These are phyloP conservation scores for Trichosanthes cucumerina DNA, from an alignment of 306 rosid species.

Conservation along the genomic window DNA sequence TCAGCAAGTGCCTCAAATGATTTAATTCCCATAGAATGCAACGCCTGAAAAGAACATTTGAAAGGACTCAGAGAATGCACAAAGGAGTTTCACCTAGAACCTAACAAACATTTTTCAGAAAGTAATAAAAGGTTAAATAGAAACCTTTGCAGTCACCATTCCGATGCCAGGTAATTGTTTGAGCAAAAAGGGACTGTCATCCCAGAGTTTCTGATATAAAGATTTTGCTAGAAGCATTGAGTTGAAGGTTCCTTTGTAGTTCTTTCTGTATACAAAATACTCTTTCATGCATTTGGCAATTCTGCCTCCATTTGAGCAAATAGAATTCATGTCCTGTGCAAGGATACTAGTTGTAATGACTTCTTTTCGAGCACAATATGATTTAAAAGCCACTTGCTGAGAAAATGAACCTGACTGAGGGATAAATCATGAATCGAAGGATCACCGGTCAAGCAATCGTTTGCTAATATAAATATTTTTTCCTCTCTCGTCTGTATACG, in stretches of 20 bases:
- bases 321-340: constrained; percentile 74
- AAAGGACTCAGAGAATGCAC: constrained; percentile 6
- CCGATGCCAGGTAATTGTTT: constrained; percentile 98
- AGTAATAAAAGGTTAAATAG: constrained; percentile 12
- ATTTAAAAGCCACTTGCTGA: constrained; percentile 15
- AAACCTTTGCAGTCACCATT: constrained; percentile 94
- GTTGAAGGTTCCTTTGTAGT: constrained; percentile 65
- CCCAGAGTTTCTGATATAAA: constrained; percentile 88
- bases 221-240: constrained; percentile 80
- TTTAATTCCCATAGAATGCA: constrained; percentile 69
- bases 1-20: constrained; percentile 71
- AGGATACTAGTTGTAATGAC: constrained; percentile 16
- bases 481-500: constrained; percentile 94
- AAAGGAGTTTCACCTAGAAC: not conserved
- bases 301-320: constrained; percentile 91
- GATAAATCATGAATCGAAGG: constrained; percentile 80
- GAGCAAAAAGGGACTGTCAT: constrained; percentile 79
- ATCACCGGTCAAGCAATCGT: constrained; percentile 96
- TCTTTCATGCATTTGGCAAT: constrained; percentile 95
- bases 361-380: constrained; percentile 4
- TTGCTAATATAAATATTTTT: constrained; percentile 70
- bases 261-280: constrained; percentile 64
- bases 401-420: constrained; percentile 61
- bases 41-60: constrained; percentile 46
- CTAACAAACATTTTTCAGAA: not conserved